Base-by-base conservation (phyloP, 1,139 yeast genomes). In the Geotrichum aggregatum region DNA sequence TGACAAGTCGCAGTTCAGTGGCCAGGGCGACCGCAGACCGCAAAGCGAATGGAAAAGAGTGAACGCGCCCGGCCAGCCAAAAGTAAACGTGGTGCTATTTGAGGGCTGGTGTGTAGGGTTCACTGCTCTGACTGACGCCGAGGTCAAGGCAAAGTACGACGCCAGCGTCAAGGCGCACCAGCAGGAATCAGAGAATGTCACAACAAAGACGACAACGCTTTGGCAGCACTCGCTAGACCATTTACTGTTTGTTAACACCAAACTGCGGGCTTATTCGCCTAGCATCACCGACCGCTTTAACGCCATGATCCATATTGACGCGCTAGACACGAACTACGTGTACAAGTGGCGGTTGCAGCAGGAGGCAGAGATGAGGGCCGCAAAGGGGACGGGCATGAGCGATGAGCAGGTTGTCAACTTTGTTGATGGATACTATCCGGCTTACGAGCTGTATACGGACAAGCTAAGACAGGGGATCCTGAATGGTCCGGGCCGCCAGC, bases 31-130 rank as follows among this genome's bases (percentile, higher is more conserved):
- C 66, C 70, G 98, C 50, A 22, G 8, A 6, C 22, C 13, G 24
- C 26, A 44, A 4, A 8, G 40, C 2, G 31, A 3, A 4, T 19
- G 44, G 45, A 21, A n/a, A 10, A 8, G 7, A 19, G 61, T 67
- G 2, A 71, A 73, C 0, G 61, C 57, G 11, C 56, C 61, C 0
- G 59, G 68, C 7, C 62, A 62, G 1, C 63, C 67, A 1, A 76
- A 76, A 0, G 72, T 80, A 3, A 87, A 86, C 61, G 75, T 89
- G 1, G 76, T 91, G 2, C 67, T 92, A 5, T 75, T 92, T 49
- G 98, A 92, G 70, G 98, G 98, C 1, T 92, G 98, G 98, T 88
- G 91, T 68, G 78, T 83, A 24, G 98, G 98, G 1, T 91, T 81
- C 66, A 60, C 64, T 33, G 77, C 91, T 1, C 60, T 77, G 19